phyloP scores from a whole-genome alignment of 768 basidiomycete species.

The Boletus pseudopeckii region DNA sequence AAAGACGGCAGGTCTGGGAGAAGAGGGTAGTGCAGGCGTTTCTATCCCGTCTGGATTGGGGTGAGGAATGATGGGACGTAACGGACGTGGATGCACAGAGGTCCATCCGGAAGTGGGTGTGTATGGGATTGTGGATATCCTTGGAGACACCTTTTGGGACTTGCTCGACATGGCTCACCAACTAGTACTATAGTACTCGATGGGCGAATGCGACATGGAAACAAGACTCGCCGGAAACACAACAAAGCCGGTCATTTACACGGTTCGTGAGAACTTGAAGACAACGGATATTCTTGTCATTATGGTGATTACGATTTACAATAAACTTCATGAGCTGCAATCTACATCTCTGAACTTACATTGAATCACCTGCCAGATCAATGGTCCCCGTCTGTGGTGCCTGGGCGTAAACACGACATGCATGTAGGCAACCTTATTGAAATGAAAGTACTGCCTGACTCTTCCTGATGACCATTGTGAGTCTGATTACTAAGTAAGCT shows the following conservation, averaged over 20 bases:
- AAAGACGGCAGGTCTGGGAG: conserved; percentile 18
- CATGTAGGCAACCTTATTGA: neutral
- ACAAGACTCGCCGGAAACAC: neutral
- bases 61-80: conserved; percentile 11
- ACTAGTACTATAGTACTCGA: neutral
- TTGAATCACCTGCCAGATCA: neutral
- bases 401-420: neutral
- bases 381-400: neutral
- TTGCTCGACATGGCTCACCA: neutral
- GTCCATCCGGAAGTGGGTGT: conserved; percentile 21
- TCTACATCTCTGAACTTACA: too few species aligned
- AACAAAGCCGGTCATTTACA: neutral
- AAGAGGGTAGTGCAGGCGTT: conserved; percentile 20
- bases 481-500: neutral
- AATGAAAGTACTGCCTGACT: neutral
- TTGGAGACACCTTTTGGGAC: neutral
- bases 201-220: neutral
- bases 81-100: conserved; percentile 21
- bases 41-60: conserved; percentile 4
- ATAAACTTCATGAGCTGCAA: too few species aligned
- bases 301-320: too few species aligned
- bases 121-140: conserved; percentile 17
- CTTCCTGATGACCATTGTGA: neutral
- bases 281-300: too few species aligned
- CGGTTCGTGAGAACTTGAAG: neutral